phyloP scores from a whole-genome alignment of 2,329 filamentous ascomycete species.

The Pseudogymnoascus sp. region DNA sequence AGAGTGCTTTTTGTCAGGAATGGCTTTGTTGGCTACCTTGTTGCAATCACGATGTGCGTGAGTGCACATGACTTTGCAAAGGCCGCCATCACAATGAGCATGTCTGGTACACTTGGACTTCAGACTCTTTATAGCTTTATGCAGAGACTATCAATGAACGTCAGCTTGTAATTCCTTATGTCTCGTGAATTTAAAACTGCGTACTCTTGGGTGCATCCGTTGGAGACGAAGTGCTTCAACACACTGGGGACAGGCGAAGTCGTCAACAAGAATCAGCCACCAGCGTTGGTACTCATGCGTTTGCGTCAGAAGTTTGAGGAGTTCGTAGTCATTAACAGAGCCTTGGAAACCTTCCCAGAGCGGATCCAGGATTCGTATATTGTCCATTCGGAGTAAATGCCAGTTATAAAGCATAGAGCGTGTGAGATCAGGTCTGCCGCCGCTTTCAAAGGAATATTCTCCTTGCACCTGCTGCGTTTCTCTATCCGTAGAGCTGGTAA shows the following conservation, averaged over 20 bases:
- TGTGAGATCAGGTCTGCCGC: neutral
- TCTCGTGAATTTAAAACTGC: too few relatives aligned
- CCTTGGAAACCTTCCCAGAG: neutral
- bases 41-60: neutral
- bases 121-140: neutral
- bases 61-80: neutral
- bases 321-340: neutral
- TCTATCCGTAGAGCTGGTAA: neutral
- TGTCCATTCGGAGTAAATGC: constrained; percentile 3
- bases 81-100: neutral
- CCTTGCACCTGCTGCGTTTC: neutral
- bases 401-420: constrained; percentile 7
- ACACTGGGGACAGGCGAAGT: constrained; percentile 5
- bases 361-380: neutral
- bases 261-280: constrained; percentile 6
- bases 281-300: neutral
- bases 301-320: neutral
- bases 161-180: neutral
- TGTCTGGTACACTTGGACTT: neutral
- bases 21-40: neutral
- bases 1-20: neutral
- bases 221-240: neutral
- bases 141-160: neutral
- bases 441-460: too few relatives aligned
- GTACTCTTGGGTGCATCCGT: neutral